Evolutionary conservation across 768 basidiomycete species (phyloP).

Genomic region (Ramaria sp.): DNA sequence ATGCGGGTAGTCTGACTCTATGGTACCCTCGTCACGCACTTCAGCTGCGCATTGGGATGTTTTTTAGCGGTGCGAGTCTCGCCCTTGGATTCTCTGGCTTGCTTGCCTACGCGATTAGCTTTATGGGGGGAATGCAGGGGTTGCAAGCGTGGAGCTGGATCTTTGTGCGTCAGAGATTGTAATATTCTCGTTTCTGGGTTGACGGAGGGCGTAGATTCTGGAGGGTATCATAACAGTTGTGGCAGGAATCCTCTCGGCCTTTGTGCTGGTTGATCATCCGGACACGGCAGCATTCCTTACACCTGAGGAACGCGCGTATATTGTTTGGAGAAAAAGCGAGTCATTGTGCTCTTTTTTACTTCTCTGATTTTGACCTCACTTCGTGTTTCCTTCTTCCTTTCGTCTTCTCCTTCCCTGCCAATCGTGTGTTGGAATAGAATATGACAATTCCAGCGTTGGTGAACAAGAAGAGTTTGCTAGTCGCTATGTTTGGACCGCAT

Average conservation of each 20-base stretch:
- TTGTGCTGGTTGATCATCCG: slow-evolving; percentile 55
- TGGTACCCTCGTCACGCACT: slow-evolving; percentile 60
- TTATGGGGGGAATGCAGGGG: slow-evolving; percentile 36
- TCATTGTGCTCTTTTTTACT: background rate
- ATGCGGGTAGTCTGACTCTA: slow-evolving; percentile 37
- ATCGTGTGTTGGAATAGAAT: slow-evolving; percentile 25
- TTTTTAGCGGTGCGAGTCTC: slow-evolving; percentile 55
- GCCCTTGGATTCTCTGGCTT: slow-evolving; percentile 56
- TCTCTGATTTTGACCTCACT: background rate
- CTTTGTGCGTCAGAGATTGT: slow-evolving; percentile 30
- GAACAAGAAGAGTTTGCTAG: slow-evolving; percentile 52
- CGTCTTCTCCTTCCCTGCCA: too few relatives aligned
- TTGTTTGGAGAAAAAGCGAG: slow-evolving; percentile 47
- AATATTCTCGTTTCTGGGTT: too few relatives aligned
- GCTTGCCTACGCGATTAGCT: slow-evolving; percentile 42
- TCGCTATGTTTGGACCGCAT: slow-evolving; percentile 40
- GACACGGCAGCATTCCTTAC: slow-evolving; percentile 49
- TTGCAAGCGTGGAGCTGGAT: slow-evolving; percentile 58
- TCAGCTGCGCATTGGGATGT: slow-evolving; percentile 49
- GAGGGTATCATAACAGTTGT: slow-evolving; percentile 54
- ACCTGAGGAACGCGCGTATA: slow-evolving; percentile 43
- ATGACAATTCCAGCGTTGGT: slow-evolving; percentile 42
- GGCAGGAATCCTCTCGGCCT: slow-evolving; percentile 41
- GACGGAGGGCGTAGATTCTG: slow-evolving; percentile 30
- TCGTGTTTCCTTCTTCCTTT: background rate